Base-by-base conservation (phyloP, 1,284 basidiomycete species). In the Inonotus obliquus region DNA sequence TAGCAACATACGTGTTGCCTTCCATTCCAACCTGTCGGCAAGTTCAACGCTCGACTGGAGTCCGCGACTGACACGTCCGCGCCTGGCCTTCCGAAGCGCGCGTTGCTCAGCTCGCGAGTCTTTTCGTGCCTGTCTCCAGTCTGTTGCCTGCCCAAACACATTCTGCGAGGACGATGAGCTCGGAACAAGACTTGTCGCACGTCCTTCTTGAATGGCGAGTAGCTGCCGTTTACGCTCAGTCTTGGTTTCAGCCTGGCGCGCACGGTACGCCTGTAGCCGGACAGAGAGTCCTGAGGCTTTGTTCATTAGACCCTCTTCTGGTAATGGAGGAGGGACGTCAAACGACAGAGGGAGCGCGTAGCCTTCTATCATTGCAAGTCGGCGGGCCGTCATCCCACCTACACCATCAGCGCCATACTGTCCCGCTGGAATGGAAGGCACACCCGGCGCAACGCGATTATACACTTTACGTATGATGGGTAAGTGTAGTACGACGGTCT, bases 401-500 rank as follows among this genome's bases (percentile, higher is more conserved):
- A 38, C 4, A 4, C 41, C 41, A 7, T 44, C 41, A 17, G 41
- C 41, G 9, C 32, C 32, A 9, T 32, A 32, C 27, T 27, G 2
- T 21, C 25, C 23, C 25, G 54, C 19, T 3, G 17, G 29, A 13
- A 57, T 45, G 17, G 44, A 29, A 14, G 56, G 56, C 25, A 48
- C 57, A 45, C 25, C 19, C 48, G 57, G 57, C 37, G 57, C 48
- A 11, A 53, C 2, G 3, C 51, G 29, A 37, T 52, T 53, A 35
- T 52, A 52, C 14, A 52, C 47, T 6, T n/a, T n/a, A 4, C 57
- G n/a, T 19, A 59, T 47, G n/a, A 59, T 19, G 13, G 47, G 57
- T 10, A 59, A 48, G 11, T 47, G 48, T 14, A 59, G 38, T 38
- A 44, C 44, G 19, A 57, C 44, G 27, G 44, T 57, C 19, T 54